phyloP scores from a whole-genome alignment of 345 rosid genomes.

The Hirschfeldia incana region DNA sequence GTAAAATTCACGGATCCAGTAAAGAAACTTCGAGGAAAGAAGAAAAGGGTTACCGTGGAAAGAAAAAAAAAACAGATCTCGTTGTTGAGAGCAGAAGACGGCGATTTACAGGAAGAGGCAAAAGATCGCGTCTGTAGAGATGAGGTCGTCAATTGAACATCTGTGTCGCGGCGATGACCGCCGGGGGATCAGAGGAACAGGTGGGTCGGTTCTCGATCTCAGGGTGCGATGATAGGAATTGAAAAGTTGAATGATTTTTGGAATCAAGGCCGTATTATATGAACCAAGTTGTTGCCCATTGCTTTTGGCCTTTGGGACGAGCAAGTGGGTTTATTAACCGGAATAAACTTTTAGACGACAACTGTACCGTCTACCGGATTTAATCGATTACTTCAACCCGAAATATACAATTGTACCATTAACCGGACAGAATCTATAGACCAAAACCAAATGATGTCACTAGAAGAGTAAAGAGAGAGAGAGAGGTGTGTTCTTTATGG shows the following conservation, averaged over 20 bases:
- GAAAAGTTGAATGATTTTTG: background rate
- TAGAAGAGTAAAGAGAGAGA: too few relatives aligned
- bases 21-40: slow-evolving; percentile 1
- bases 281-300: background rate
- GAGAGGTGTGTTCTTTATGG: too few relatives aligned
- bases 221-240: slow-evolving; percentile 26
- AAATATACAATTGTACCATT: background rate
- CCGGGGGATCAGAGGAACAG: slow-evolving; percentile 23
- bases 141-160: slow-evolving; percentile 19
- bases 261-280: background rate
- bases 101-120: slow-evolving; percentile 6
- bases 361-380: slow-evolving; percentile 25
- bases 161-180: slow-evolving; percentile 14
- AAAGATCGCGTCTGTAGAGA: slow-evolving; percentile 30
- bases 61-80: slow-evolving; percentile 29
- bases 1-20: slow-evolving; percentile 21
- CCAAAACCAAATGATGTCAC: background rate
- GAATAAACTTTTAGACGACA: slow-evolving; percentile 13
- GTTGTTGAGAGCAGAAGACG: slow-evolving; percentile 8
- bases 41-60: slow-evolving; percentile 26
- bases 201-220: slow-evolving; percentile 25
- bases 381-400: background rate
- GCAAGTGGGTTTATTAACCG: slow-evolving; percentile 18
- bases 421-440: background rate
- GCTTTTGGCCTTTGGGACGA: slow-evolving; percentile 23